phyloP scores from a whole-genome alignment of 371 early-diverging fungal species.

The Mortierella sp. region DNA sequence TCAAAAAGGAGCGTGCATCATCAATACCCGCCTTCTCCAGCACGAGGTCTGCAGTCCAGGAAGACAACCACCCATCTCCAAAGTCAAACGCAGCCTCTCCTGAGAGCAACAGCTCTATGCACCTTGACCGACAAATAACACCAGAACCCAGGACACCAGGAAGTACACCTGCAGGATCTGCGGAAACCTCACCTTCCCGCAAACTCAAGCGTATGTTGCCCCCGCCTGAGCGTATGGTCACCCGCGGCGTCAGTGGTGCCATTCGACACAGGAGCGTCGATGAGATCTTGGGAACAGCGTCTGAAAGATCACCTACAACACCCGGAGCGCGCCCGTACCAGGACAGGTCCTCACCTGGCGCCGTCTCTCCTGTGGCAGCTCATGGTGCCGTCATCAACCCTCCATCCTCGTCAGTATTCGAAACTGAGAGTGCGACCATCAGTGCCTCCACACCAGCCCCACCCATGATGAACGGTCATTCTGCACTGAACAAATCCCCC shows the following conservation, averaged over 20 bases:
- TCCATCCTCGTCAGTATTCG: constrained; percentile 2
- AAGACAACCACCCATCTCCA: constrained; percentile 38
- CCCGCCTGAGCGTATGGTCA: constrained; percentile 79
- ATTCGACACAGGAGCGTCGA: constrained; percentile 71
- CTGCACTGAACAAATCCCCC: too few species aligned
- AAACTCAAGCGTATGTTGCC: constrained; percentile 60
- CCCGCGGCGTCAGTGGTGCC: constrained; percentile 76
- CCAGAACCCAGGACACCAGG: constrained; percentile 53
- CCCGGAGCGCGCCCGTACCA: constrained; percentile 21
- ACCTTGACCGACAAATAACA: constrained; percentile 36
- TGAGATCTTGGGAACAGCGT: constrained; percentile 63
- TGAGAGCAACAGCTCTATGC: constrained; percentile 4
- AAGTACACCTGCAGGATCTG: constrained; percentile 51
- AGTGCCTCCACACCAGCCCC: constrained; percentile 1
- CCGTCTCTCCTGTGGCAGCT: constrained; percentile 25
- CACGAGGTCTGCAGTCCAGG: neutral
- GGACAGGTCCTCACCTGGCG: constrained; percentile 29
- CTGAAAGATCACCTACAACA: constrained; percentile 47
- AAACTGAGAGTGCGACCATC: constrained; percentile 6
- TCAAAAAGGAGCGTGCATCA: constrained; percentile 39
- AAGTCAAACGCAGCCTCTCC: constrained; percentile 38
- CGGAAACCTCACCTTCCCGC: constrained; percentile 52
- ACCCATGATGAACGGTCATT: too few species aligned
- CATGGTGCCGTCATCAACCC: constrained; percentile 3
- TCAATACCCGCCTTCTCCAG: constrained; percentile 35